Conservation (phyloP, 495 filamentous ascomycete species). For the Acidiella bohemica region DNA sequence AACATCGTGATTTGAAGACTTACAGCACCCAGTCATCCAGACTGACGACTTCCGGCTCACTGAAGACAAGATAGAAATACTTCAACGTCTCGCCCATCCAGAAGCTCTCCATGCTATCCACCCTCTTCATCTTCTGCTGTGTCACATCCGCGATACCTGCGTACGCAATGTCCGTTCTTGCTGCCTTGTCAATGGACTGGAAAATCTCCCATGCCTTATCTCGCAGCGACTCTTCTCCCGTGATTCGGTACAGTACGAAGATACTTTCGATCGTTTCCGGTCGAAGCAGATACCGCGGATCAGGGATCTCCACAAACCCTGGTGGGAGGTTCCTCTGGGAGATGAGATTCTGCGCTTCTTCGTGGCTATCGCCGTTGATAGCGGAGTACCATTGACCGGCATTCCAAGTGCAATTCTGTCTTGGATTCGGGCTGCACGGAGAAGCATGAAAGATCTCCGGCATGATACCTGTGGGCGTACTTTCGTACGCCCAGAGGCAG, state of each 20-base stretch:
- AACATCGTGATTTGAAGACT: no score
- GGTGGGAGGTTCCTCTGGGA: slow-evolving; percentile 45
- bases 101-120: slow-evolving; percentile 32
- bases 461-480: slow-evolving; percentile 39
- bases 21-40: slow-evolving; percentile 41
- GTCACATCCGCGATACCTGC: slow-evolving; percentile 67
- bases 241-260: slow-evolving; percentile 89
- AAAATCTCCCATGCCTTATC: slow-evolving; percentile 89
- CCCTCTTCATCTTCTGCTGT: slow-evolving; percentile 15
- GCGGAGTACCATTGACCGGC: slow-evolving; percentile 3
- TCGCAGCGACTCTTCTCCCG: slow-evolving; percentile 65
- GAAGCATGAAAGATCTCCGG: slow-evolving; percentile 58
- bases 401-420: slow-evolving; percentile 53
- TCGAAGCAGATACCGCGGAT: slow-evolving; percentile 57
- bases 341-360: slow-evolving; percentile 45
- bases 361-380: slow-evolving; percentile 35
- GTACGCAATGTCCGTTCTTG: slow-evolving; percentile 53
- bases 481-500: slow-evolving; percentile 23
- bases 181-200: slow-evolving; percentile 52
- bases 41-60: slow-evolving; percentile 40
- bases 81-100: slow-evolving; percentile 42
- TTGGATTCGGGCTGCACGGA: slow-evolving; percentile 47
- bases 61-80: slow-evolving; percentile 86
- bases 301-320: slow-evolving; percentile 49
- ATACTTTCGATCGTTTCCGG: slow-evolving; percentile 91